A percentile compares a stretch with the other conserved stretches of the same genome.
Evolutionary conservation across 2,329 filamentous ascomycete genomes (phyloP).

Genomic region (Pseudogymnoascus sp.): DNA sequence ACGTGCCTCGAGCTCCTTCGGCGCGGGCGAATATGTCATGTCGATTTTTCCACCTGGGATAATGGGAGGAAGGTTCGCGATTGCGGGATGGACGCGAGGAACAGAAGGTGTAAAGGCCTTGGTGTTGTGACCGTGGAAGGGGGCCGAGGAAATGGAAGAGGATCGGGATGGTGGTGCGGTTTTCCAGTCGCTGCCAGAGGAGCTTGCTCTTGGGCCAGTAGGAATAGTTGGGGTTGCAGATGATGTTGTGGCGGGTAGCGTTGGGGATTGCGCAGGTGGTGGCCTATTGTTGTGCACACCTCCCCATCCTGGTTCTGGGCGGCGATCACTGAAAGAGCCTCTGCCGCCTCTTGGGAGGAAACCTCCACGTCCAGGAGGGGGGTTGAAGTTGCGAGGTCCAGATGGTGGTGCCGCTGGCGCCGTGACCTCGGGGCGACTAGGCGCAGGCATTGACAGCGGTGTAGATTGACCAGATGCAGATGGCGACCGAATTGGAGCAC

Average conservation of each 20-base stretch:
- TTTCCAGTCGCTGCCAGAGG: constrained; percentile 23
- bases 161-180: constrained; percentile 21
- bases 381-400: constrained; percentile 28
- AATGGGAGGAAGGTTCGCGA: constrained; percentile 26
- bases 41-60: constrained; percentile 27
- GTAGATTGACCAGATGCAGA: constrained; percentile 13
- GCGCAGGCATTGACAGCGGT: constrained; percentile 16
- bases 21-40: constrained; percentile 18
- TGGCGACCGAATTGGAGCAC: constrained; percentile 13
- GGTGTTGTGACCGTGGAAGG: constrained; percentile 18
- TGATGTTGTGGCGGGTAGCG: constrained; percentile 18
- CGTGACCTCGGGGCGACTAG: constrained; percentile 19
- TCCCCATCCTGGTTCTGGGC: constrained; percentile 25
- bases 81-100: constrained; percentile 26
- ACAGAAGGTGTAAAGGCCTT: constrained; percentile 3
- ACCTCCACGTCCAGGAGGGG: constrained; percentile 20
- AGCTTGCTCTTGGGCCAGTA: constrained; percentile 23
- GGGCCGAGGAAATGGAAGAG: constrained; percentile 21
- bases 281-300: constrained; percentile 20
- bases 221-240: constrained; percentile 17
- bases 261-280: constrained; percentile 23
- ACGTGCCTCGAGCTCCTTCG: constrained; percentile 21
- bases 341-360: constrained; percentile 23
- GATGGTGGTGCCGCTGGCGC: constrained; percentile 23
- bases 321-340: constrained; percentile 24